A percentile compares a stretch with the other conserved stretches of the same genome.
Conservation (phyloP, 2,329 filamentous ascomycete species). For the Fusarium papillatum region DNA sequence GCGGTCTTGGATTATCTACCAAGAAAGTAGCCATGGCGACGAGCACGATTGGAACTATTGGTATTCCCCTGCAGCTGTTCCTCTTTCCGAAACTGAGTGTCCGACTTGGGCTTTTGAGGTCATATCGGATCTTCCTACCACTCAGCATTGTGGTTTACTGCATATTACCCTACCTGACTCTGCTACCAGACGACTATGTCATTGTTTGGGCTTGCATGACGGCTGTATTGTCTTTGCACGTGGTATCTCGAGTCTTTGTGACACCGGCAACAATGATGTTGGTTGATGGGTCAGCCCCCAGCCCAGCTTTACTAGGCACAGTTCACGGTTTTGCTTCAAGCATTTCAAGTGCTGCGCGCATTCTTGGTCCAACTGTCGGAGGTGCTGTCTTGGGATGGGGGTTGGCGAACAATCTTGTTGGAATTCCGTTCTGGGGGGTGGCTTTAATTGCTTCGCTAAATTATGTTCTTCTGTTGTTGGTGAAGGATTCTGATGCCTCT, state of each 20-base stretch:
- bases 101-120: neutral
- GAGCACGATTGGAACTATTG: conserved; percentile 41
- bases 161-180: neutral
- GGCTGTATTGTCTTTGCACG: neutral
- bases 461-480: neutral
- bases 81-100: conserved; percentile 30
- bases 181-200: neutral
- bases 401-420: neutral
- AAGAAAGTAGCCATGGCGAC: conserved; percentile 41
- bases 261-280: neutral
- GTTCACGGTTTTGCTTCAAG: neutral
- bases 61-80: conserved; percentile 39
- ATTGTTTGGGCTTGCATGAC: neutral
- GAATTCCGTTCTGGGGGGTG: neutral
- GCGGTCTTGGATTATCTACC: conserved; percentile 41
- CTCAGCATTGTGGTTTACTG: neutral
- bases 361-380: neutral
- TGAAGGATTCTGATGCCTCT: neutral
- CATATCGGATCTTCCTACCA: neutral
- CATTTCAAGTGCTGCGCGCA: neutral
- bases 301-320: neutral
- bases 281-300: neutral
- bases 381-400: neutral
- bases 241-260: neutral
- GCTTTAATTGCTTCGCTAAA: neutral